These are phyloP conservation scores for Trametes polyzona DNA, from an alignment of 1,284 basidiomycete genomes.

Conservation along the genomic window DNA sequence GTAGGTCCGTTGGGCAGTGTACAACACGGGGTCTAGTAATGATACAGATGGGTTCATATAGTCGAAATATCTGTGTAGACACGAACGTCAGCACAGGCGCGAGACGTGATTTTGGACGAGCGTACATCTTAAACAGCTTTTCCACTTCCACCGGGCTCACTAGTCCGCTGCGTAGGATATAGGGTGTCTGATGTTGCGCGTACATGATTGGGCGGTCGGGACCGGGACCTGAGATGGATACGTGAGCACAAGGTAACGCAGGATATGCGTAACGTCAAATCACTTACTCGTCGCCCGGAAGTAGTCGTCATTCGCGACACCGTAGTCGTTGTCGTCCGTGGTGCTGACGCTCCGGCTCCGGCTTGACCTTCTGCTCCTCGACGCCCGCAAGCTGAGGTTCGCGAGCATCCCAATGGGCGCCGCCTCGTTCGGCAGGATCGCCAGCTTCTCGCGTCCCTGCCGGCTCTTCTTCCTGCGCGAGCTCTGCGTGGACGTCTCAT, in stretches of 20 bases:
- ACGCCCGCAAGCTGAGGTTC: slow-evolving; percentile 54
- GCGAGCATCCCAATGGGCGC: slow-evolving; percentile 76
- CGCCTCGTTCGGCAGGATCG: slow-evolving; percentile 60
- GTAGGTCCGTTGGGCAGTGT: slow-evolving; percentile 74
- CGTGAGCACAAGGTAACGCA: not conserved
- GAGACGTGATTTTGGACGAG: slow-evolving; percentile 5
- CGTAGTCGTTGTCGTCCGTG: slow-evolving; percentile 52
- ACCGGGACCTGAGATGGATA: slow-evolving; percentile 44
- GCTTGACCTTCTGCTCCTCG: slow-evolving; percentile 39
- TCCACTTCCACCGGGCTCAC: slow-evolving; percentile 76
- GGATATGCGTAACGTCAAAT: not conserved
- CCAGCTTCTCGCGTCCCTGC: slow-evolving; percentile 43
- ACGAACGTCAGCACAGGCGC: slow-evolving; percentile 4
- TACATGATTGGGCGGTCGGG: slow-evolving; percentile 40
- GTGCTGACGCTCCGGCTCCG: slow-evolving; percentile 44
- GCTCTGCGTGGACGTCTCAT: slow-evolving; percentile 20
- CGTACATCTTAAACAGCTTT: slow-evolving; percentile 78
- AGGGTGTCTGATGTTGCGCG: slow-evolving; percentile 57
- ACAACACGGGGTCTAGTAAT: slow-evolving; percentile 73
- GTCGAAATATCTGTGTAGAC: slow-evolving; percentile 63
- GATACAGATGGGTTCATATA: slow-evolving; percentile 76
- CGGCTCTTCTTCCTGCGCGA: slow-evolving; percentile 28
- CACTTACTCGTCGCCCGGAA: slow-evolving; percentile 60
- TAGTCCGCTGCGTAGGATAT: slow-evolving; percentile 71
- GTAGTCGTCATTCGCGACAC: slow-evolving; percentile 66